These are phyloP conservation scores for Uromyces viciae-fabae DNA, from an alignment of 1,284 basidiomycete genomes.

Conservation along the genomic window DNA sequence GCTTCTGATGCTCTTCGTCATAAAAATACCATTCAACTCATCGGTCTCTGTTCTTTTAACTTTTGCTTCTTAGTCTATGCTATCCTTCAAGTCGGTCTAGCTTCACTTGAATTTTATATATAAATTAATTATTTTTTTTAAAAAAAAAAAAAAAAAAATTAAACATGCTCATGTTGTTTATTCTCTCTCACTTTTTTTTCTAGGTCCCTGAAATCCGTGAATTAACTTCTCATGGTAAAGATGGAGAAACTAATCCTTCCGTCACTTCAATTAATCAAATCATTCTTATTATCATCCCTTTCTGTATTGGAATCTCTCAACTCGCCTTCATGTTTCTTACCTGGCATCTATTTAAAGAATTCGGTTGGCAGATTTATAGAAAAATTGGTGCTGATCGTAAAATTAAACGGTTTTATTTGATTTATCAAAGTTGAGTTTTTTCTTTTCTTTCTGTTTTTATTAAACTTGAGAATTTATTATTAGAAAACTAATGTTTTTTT, in stretches of 20 bases:
- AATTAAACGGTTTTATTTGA: conserved; percentile 31
- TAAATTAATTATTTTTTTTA: not conserved
- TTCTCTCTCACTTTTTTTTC: not conserved
- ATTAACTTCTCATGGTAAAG: not conserved
- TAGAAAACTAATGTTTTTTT: not conserved
- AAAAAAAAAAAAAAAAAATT: not conserved
- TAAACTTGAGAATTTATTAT: not conserved
- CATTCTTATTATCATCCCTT: conserved; percentile 19
- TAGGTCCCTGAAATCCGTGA: conserved; percentile 32
- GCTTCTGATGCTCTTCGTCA: conserved; percentile 23
- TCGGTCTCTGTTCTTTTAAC: conserved; percentile 33
- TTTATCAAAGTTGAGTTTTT: conserved; percentile 20
- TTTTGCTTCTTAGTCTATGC: conserved; percentile 23
- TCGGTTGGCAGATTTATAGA: conserved; percentile 41
- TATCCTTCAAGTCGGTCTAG: conserved; percentile 14
- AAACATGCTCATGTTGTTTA: not conserved
- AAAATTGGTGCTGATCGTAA: conserved; percentile 28
- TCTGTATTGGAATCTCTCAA: conserved; percentile 4
- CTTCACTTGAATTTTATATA: not conserved
- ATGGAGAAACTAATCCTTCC: not conserved
- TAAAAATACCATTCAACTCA: conserved; percentile 43
- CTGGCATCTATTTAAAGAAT: conserved; percentile 39
- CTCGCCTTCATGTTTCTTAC: conserved; percentile 8
- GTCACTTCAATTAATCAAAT: not conserved
- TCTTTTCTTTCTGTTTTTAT: not conserved